These are phyloP conservation scores for Glycine latifolia DNA, from an alignment of 306 rosid genomes.

Conservation along the genomic window DNA sequence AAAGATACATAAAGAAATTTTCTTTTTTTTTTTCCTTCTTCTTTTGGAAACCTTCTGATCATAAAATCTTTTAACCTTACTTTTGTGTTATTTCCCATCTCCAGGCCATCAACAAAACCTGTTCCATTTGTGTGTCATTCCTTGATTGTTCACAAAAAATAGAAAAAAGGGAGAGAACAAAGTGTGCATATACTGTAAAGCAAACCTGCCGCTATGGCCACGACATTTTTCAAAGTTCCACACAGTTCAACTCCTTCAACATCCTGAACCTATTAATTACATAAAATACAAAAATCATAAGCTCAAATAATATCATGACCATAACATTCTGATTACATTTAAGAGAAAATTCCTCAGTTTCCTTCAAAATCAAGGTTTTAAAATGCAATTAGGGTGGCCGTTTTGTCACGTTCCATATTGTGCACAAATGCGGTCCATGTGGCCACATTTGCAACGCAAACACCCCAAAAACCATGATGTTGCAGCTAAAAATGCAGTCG, in stretches of 20 bases:
- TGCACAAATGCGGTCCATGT: too few species aligned
- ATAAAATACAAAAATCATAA: conserved; percentile 38
- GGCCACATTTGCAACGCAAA: too few species aligned
- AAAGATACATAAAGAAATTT: neutral
- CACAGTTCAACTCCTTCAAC: conserved; percentile 97
- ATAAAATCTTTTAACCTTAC: conserved; percentile 53
- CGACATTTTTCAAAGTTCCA: conserved; percentile 95
- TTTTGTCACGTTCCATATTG: too few species aligned
- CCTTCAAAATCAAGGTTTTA: neutral
- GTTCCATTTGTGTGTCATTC: conserved; percentile 52
- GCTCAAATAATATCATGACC: neutral
- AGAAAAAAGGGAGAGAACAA: conserved; percentile 25
- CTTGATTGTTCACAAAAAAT: conserved; percentile 33
- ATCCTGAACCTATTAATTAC: conserved; percentile 74
- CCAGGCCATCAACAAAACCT: conserved; percentile 99
- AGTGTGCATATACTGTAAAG: conserved; percentile 21
- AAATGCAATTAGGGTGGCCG: too few species aligned
- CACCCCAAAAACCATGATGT: too few species aligned
- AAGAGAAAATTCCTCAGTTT: conserved; percentile 9
- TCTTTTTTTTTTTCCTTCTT: too few species aligned
- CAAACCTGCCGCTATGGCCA: conserved; percentile 97
- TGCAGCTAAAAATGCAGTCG: too few species aligned
- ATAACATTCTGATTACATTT: conserved; percentile 9
- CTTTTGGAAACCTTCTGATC: neutral
- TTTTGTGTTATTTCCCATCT: conserved; percentile 98